These are phyloP conservation scores for Colletotrichum phormii DNA, from an alignment of 2,329 filamentous ascomycete species.

Conservation along the genomic window DNA sequence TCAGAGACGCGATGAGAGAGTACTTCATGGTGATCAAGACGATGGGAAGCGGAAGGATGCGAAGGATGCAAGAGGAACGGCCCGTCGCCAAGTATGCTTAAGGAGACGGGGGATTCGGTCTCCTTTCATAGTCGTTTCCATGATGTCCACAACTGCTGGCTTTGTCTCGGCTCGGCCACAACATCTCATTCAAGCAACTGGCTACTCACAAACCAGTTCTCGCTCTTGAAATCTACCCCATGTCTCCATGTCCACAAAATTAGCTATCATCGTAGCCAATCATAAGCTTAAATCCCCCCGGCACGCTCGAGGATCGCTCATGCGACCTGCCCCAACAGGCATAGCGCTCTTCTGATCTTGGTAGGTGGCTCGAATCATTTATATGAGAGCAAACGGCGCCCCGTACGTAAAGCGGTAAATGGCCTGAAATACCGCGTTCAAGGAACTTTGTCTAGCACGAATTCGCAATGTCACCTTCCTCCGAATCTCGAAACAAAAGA, in stretches of 20 bases:
- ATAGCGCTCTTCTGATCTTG: neutral
- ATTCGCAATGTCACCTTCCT: constrained; percentile 18
- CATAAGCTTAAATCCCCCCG: neutral
- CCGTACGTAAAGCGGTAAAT: neutral
- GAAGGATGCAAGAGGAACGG: neutral
- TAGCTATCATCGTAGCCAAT: neutral
- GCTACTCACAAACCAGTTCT: neutral
- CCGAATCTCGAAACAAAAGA: neutral
- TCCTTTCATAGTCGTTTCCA: constrained; percentile 1
- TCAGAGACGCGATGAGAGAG: constrained; percentile 28
- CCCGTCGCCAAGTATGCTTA: neutral
- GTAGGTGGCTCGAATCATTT: neutral
- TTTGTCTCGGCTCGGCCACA: neutral
- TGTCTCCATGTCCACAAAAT: neutral
- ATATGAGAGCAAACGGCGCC: neutral
- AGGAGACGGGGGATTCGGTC: neutral
- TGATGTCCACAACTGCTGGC: neutral
- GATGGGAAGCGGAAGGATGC: neutral
- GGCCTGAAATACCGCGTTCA: neutral
- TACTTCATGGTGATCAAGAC: constrained; percentile 23
- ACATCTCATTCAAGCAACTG: neutral
- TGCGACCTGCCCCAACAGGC: constrained; percentile 13
- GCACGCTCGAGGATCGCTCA: neutral
- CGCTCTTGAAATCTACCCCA: neutral
- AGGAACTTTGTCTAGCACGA: neutral